Percentiles rank a stretch among this genome's conserved stretches.
phyloP scores from a whole-genome alignment of 495 filamentous ascomycete species.

The Annulohypoxylon stygium region DNA sequence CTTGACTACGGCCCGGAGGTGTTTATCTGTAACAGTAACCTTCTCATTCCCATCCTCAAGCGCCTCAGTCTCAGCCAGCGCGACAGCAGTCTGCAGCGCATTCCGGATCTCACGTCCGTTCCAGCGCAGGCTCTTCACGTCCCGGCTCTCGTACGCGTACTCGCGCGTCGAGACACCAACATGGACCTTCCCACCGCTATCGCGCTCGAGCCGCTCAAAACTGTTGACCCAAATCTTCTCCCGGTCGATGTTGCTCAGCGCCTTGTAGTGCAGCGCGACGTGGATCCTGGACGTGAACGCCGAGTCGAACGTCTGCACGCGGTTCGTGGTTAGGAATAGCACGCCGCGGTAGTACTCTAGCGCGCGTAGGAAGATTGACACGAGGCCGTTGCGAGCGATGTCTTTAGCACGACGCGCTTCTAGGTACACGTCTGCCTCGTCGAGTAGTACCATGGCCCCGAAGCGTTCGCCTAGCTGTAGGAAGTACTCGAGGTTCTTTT shows the following conservation, averaged over 20 bases:
- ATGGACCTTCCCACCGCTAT: constrained; percentile 51
- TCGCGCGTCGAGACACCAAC: constrained; percentile 49
- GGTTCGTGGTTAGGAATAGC: constrained; percentile 60
- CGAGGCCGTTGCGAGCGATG: constrained; percentile 81
- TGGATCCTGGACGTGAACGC: constrained; percentile 61
- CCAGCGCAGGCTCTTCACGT: constrained; percentile 50
- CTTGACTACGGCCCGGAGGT: constrained; percentile 54
- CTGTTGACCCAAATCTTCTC: constrained; percentile 56
- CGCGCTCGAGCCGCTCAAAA: constrained; percentile 58
- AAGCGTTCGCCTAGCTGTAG: constrained; percentile 57
- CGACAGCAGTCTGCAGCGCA: constrained; percentile 59
- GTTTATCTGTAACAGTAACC: constrained; percentile 52
- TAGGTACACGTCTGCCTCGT: constrained; percentile 63
- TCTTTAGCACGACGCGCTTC: constrained; percentile 79
- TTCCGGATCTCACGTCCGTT: constrained; percentile 61
- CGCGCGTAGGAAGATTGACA: constrained; percentile 69
- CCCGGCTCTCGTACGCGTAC: constrained; percentile 48
- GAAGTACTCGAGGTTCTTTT: constrained; percentile 57
- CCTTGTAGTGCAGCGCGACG: constrained; percentile 58
- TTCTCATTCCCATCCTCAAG: constrained; percentile 49
- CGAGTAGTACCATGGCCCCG: constrained; percentile 58
- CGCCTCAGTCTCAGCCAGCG: constrained; percentile 59
- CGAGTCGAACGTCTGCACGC: constrained; percentile 58
- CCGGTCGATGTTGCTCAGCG: constrained; percentile 53
- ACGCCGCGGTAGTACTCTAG: constrained; percentile 61